Evolutionary conservation across 1,284 basidiomycete species (phyloP).

Genomic region (Laetiporus sulphureus): DNA sequence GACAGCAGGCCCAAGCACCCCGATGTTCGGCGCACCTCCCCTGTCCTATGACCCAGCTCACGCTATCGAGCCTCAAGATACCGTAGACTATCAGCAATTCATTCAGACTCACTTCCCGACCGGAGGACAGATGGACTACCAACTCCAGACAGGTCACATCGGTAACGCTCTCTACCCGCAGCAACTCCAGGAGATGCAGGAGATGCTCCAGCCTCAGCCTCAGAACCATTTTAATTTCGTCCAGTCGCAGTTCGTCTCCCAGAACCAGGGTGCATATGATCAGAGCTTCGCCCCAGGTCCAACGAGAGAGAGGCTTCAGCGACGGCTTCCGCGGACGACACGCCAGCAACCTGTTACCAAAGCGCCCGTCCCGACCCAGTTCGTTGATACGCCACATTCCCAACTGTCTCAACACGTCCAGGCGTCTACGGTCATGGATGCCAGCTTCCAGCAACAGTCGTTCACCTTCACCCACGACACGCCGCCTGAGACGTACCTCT

Average conservation of each 20-base stretch:
- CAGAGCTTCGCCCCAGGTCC: slow-evolving; percentile 6
- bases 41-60: slow-evolving; percentile 25
- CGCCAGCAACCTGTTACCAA: not conserved
- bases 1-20: not conserved
- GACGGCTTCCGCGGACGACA: slow-evolving; percentile 2
- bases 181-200: slow-evolving; percentile 6
- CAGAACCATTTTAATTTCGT: slow-evolving; percentile 23
- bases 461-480: slow-evolving; percentile 2
- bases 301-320: slow-evolving; percentile 3
- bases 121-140: slow-evolving; percentile 3
- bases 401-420: not conserved
- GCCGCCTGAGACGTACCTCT: slow-evolving; percentile 10
- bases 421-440: not conserved
- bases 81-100: slow-evolving; percentile 22
- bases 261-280: slow-evolving; percentile 8
- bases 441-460: slow-evolving; percentile 1
- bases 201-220: slow-evolving; percentile 10
- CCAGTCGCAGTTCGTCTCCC: slow-evolving; percentile 10
- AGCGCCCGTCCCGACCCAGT: not conserved
- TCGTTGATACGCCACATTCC: not conserved
- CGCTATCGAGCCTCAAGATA: slow-evolving; percentile 13
- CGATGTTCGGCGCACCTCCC: slow-evolving; percentile 25
- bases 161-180: not conserved
- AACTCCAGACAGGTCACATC: not conserved
- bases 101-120: slow-evolving; percentile 13